Evolutionary conservation across 441 rosid species (phyloP), one percentile per base, ranked within the genome.

Genomic region (Raphanus hybrid): DNA sequence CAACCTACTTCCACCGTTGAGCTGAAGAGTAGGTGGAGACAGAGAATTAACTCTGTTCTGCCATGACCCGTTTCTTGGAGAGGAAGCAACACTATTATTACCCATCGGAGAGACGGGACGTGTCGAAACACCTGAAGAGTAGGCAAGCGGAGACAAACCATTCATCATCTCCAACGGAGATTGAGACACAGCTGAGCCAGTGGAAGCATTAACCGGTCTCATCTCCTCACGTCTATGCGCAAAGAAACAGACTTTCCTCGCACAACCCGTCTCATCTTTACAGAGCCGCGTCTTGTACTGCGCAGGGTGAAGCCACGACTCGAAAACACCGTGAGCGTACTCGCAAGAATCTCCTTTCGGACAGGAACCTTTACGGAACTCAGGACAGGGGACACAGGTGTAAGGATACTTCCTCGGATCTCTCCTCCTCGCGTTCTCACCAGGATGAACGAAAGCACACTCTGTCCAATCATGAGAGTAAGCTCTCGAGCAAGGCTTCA

Each of bases 391-490:
- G 63, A 94, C 99, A 74, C 99, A 92, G 26, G 90, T 90, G 85
- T 94, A 94, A 32, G 95, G 91, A 70, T 88, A 92, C 88, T 92
- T 94, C 83, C 87, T 88, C 8, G 93, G 99, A 85, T 94, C 99
- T 77, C 99, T 87, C 75, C 99, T 87, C 88, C 99, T 89, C 0
- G 99, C 99, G 23, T 94, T 94, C 90, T 94, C 99, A 2, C 97
- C 97, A 0, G 99, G 99, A 78, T 94, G 99, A 62, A 91, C 99
- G 61, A 94, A 94, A 0, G 99, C 97, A 79, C 99, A 94, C 85
- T 94, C 59, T 0, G 97, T 94, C 99, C 97, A 94, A 64, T 94
- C 99, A 18, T 94, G 99, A 5, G 99, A 92, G 78, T 94, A 94
- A 5, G 99, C 99, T 79, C 99, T 88, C 0, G 97, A 94, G 82